phyloP scores from a whole-genome alignment of 108 stramenopile genomes.

The Stephanodiscus minutulus region DNA sequence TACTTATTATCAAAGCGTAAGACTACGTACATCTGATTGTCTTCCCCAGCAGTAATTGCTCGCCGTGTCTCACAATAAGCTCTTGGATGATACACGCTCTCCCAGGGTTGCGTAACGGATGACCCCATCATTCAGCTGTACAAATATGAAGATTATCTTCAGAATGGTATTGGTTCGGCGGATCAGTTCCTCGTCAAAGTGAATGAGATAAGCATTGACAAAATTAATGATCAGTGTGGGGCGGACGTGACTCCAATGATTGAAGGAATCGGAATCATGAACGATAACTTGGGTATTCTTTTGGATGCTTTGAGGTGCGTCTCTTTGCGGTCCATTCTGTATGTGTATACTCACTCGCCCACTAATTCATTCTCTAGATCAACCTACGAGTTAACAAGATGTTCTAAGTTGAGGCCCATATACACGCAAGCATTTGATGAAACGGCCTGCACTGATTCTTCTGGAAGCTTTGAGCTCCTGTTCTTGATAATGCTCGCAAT shows the following conservation, averaged over 20 bases:
- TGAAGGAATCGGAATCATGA: slow-evolving; percentile 38
- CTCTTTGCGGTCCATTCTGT: too few species aligned
- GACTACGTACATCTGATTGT: background rate
- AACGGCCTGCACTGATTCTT: background rate
- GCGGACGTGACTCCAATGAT: slow-evolving; percentile 21
- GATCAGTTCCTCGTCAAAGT: slow-evolving; percentile 18
- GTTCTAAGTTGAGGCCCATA: slow-evolving; percentile 3
- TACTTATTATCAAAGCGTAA: slow-evolving; percentile 42
- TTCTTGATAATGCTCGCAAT: slow-evolving; percentile 1
- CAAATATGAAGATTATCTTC: slow-evolving; percentile 43
- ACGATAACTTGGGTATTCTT: slow-evolving; percentile 45
- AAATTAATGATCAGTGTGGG: slow-evolving; percentile 35
- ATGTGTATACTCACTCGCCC: background rate
- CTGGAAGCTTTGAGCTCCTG: background rate
- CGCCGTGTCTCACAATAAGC: background rate
- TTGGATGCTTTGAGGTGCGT: slow-evolving; percentile 27
- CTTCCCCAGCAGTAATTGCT: background rate
- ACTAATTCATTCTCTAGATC: background rate
- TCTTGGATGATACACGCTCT: background rate
- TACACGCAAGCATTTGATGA: background rate
- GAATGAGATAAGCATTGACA: slow-evolving; percentile 26
- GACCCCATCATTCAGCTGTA: slow-evolving; percentile 36
- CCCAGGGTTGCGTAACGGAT: slow-evolving; percentile 25
- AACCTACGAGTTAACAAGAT: slow-evolving; percentile 4
- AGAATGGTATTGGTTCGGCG: slow-evolving; percentile 33